Evolutionary conservation across 2,329 filamentous ascomycete genomes (phyloP).

Genomic region (Ophiosphaerella herpotricha): DNA sequence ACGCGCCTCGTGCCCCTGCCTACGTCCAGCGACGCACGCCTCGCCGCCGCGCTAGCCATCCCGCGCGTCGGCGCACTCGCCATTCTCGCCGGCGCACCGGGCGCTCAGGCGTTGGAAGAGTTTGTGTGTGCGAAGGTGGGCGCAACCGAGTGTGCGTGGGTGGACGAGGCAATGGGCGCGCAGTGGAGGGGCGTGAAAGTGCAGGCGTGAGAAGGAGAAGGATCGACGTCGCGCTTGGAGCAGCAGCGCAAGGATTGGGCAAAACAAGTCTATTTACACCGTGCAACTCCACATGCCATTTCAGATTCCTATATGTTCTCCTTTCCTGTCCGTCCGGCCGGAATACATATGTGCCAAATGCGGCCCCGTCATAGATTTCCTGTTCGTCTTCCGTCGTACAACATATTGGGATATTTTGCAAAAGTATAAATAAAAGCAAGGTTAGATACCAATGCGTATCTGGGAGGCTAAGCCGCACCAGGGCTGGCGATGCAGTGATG

Average conservation of each 20-base stretch:
- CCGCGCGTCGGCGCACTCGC: slow-evolving; percentile 69
- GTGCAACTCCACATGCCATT: not conserved
- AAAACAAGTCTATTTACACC: not conserved
- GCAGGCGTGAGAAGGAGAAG: slow-evolving; percentile 4
- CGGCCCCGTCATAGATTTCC: too few relatives aligned
- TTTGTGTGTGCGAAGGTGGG: slow-evolving; percentile 60
- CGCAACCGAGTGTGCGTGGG: slow-evolving; percentile 61
- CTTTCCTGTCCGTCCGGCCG: too few relatives aligned
- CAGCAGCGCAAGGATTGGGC: too few relatives aligned
- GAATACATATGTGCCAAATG: too few relatives aligned
- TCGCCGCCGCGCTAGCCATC: slow-evolving; percentile 63
- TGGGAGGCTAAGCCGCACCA: too few relatives aligned
- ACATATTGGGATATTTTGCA: not conserved
- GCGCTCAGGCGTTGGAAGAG: slow-evolving; percentile 61
- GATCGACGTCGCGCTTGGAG: not conserved
- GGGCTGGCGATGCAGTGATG: not conserved
- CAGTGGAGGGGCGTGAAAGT: slow-evolving; percentile 53
- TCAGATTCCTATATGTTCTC: too few relatives aligned
- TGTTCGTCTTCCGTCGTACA: not conserved
- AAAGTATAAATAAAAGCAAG: too few relatives aligned
- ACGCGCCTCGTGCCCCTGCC: slow-evolving; percentile 66
- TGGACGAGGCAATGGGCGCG: slow-evolving; percentile 51
- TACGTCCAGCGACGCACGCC: slow-evolving; percentile 60
- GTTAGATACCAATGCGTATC: too few relatives aligned
- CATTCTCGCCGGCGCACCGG: slow-evolving; percentile 61